Base-by-base conservation (phyloP, 306 rosid species). In the Gillenia trifoliata region DNA sequence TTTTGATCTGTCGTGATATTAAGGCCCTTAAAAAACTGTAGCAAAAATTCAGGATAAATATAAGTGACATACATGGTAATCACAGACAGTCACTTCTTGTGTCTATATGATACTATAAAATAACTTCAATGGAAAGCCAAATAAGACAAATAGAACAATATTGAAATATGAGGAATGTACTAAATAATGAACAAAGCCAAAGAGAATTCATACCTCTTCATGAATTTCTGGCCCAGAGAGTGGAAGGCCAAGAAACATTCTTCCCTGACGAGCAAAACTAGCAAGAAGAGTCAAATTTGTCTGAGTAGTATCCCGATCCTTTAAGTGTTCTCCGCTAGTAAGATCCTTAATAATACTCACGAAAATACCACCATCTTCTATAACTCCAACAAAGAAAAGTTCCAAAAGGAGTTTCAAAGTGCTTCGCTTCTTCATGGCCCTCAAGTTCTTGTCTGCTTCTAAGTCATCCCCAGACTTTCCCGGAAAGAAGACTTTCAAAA, bases 401-500 rank as follows among this genome's bases (percentile, higher is more conserved):
- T 95, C 99, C 88, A 90, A 63, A 9, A 95, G 86, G 76, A 95
- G 93, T 84, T 95, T 95, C 84, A 95, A 82, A 66, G 88, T 64
- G 82, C 99, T 90, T 75, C 99, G 98, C 88, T 95, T 95, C 85
- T 90, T 95, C 98, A 95, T 89, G 81, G 99, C 99, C 88, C 85
- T 95, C 85, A 85, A 68, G 84, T 90, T 95, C 84, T 75, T 92
- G 68, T 95, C 99, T 13, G 85, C 75, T 67, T 95, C 99, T 25
- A 84, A 75, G 79, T 95, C 99, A 72, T 95, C 99, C 22, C 85
- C 88, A 61, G 90, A 73, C 77, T 95, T 95, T 77, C 98, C 99
- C 11, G 96, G 96, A 75, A 93, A 92, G 85, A 95, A 92, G 63
- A 86, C 75, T 88, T 92, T 95, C 78, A 92, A 88, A 78, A 92